Evolutionary conservation across 352 stramenopile genomes (phyloP).

Genomic region (Phytophthora tentaculata): DNA sequence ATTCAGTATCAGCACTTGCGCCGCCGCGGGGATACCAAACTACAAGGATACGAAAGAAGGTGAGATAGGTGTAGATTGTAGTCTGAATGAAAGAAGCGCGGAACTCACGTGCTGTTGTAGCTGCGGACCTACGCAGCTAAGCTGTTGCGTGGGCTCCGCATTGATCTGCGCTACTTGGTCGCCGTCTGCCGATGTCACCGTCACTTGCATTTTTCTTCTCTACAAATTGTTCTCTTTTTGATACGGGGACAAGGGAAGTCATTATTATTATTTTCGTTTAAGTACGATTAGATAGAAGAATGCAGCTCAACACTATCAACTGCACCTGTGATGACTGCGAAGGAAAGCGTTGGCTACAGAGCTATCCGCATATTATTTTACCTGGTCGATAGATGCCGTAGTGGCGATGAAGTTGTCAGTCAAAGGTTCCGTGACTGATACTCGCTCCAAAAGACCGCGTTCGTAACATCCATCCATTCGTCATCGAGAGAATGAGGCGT

Average conservation of each 20-base stretch:
- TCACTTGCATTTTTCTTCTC: conserved; percentile 58
- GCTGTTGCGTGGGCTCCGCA: conserved; percentile 56
- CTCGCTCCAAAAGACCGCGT: background rate
- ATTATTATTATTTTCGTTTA: background rate
- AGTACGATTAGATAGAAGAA: background rate
- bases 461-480: conserved; percentile 16
- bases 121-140: conserved; percentile 45
- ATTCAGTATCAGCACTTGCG: conserved; percentile 72
- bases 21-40: conserved; percentile 65
- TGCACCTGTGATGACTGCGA: conserved; percentile 23
- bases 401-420: background rate
- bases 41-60: conserved; percentile 28
- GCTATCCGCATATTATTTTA: background rate
- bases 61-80: background rate
- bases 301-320: background rate
- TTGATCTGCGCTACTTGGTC: conserved; percentile 59
- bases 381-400: conserved; percentile 10
- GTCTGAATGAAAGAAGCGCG: background rate
- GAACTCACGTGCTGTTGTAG: conserved; percentile 61
- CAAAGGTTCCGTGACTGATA: conserved; percentile 9
- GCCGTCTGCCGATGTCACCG: conserved; percentile 69
- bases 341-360: conserved; percentile 9
- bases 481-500: conserved; percentile 24
- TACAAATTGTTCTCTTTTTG: conserved; percentile 1
- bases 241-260: background rate